Evolutionary conservation across 345 rosid genomes (phyloP).

Genomic region (Euphorbia lathyris): DNA sequence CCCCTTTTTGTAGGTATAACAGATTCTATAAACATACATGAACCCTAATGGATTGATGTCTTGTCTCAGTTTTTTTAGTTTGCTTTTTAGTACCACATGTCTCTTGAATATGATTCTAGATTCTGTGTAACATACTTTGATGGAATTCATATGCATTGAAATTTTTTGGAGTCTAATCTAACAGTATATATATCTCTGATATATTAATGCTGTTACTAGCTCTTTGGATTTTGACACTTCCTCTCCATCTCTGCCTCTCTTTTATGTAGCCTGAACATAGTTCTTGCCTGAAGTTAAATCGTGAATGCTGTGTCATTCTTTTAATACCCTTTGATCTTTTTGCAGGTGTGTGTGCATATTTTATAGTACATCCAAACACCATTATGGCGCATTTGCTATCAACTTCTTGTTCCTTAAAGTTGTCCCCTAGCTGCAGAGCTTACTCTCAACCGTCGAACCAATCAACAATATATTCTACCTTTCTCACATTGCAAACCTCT

Average conservation of each 20-base stretch:
- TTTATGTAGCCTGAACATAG: neutral
- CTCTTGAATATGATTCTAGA: neutral
- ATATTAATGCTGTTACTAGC: no score
- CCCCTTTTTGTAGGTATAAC: neutral
- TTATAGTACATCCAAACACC: constrained; percentile 19
- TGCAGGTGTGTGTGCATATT: constrained; percentile 44
- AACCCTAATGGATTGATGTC: neutral
- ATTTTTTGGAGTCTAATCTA: neutral
- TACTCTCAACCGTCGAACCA: constrained; percentile 26
- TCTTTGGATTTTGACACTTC: neutral
- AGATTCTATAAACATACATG: neutral
- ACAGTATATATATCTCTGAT: neutral
- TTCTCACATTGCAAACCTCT: constrained; percentile 34
- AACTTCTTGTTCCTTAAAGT: constrained; percentile 48
- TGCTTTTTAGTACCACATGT: neutral
- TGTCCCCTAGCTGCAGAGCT: constrained; percentile 38
- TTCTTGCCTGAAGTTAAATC: neutral
- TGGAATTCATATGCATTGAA: neutral
- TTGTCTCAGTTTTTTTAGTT: neutral
- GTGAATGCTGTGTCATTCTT: no score
- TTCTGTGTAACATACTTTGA: neutral
- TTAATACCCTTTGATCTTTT: constrained; percentile 8
- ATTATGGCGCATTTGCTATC: constrained; percentile 69
- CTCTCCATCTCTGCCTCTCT: neutral
- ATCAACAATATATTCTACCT: constrained; percentile 24